These are phyloP conservation scores for Neurospora discreta DNA, from an alignment of 495 filamentous ascomycete genomes.

Conservation along the genomic window DNA sequence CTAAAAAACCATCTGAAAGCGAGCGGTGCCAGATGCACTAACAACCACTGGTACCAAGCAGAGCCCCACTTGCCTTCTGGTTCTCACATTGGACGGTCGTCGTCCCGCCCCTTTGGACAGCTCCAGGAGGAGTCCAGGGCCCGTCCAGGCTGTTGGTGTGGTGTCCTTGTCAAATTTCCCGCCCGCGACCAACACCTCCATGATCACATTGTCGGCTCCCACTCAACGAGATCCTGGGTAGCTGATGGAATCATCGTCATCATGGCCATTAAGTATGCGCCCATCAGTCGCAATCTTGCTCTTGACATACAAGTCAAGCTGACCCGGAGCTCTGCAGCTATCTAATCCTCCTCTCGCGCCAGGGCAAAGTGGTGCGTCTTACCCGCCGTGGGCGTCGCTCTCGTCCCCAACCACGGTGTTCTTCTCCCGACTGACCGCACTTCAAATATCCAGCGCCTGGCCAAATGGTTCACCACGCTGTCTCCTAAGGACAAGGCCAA, in stretches of 20 bases:
- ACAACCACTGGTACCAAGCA: neutral
- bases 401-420: slow-evolving; percentile 17
- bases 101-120: neutral
- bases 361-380: slow-evolving; percentile 91
- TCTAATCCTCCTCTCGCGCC: slow-evolving; percentile 89
- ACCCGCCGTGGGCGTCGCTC: slow-evolving; percentile 31
- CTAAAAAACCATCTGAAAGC: neutral
- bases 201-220: neutral
- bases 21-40: neutral
- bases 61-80: neutral
- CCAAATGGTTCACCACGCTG: slow-evolving; percentile 99
- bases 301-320: neutral
- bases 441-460: slow-evolving; percentile 58
- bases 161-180: neutral
- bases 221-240: slow-evolving; percentile 1
- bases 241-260: slow-evolving; percentile 25
- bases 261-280: slow-evolving; percentile 39
- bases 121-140: neutral
- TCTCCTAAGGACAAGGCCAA: slow-evolving; percentile 98
- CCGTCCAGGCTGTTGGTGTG: neutral
- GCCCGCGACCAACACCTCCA: neutral
- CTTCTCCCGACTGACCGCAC: slow-evolving; percentile 23
- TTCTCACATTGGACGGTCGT: neutral
- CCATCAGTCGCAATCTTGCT: neutral
- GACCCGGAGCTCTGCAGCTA: slow-evolving; percentile 49